Conservation (phyloP, 768 basidiomycete species). For the Boletus coccyginus region DNA sequence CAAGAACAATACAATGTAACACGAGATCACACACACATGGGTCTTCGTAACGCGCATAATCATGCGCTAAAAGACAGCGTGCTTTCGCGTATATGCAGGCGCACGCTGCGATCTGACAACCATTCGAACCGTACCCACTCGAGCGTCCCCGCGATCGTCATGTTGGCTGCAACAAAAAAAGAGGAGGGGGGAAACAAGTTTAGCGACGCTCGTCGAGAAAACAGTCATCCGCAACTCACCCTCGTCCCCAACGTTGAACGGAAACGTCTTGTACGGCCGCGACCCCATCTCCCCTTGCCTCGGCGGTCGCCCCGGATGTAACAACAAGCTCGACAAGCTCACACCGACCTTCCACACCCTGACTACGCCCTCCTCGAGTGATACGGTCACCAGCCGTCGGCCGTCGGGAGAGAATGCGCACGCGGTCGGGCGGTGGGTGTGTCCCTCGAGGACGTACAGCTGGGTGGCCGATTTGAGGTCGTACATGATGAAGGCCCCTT, state of each 20-base stretch:
- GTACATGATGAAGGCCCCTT: slow-evolving; percentile 94
- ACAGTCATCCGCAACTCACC: slow-evolving; percentile 44
- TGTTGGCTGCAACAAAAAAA: slow-evolving; percentile 37
- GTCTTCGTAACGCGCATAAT: background rate
- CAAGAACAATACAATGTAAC: background rate
- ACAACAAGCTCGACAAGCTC: slow-evolving; percentile 78
- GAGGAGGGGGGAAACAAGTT: background rate
- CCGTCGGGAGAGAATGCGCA: slow-evolving; percentile 95
- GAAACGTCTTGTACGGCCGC: slow-evolving; percentile 83
- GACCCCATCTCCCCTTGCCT: slow-evolving; percentile 81
- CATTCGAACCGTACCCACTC: slow-evolving; percentile 81
- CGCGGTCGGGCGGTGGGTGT: slow-evolving; percentile 76
- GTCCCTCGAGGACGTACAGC: slow-evolving; percentile 91
- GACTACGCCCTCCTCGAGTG: slow-evolving; percentile 78
- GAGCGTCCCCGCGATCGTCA: slow-evolving; percentile 62
- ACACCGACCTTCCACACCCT: slow-evolving; percentile 96
- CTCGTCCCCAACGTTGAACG: slow-evolving; percentile 81
- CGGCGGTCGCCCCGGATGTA: slow-evolving; percentile 88
- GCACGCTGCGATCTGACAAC: slow-evolving; percentile 79
- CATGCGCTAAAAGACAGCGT: slow-evolving; percentile 84
- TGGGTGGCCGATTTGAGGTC: slow-evolving; percentile 95
- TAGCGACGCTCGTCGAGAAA: background rate
- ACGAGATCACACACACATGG: background rate
- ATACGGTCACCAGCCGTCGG: slow-evolving; percentile 80
- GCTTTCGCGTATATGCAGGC: slow-evolving; percentile 77